These are phyloP conservation scores for Fagus crenata DNA, from an alignment of 306 rosid genomes.

Conservation along the genomic window DNA sequence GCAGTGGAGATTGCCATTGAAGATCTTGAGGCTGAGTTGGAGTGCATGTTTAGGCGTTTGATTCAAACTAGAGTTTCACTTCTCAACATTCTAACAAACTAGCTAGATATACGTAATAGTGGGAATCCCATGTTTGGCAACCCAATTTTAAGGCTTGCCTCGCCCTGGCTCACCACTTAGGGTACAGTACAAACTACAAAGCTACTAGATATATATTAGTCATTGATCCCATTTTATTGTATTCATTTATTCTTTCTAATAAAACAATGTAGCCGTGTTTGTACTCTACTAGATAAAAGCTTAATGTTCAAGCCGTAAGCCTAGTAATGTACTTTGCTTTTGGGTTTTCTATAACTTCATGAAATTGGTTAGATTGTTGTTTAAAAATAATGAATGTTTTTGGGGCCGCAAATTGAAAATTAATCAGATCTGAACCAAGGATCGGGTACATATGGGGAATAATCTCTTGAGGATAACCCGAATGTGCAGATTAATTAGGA, in stretches of 20 bases:
- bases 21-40: conserved; percentile 56
- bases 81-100: conserved; percentile 52
- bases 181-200: background rate
- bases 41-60: conserved; percentile 62
- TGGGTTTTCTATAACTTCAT: background rate
- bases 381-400: background rate
- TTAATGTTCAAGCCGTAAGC: background rate
- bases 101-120: background rate
- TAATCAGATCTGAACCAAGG: no score
- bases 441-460: no score
- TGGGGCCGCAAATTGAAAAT: no score
- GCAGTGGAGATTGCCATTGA: conserved; percentile 56
- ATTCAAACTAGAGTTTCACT: conserved; percentile 64
- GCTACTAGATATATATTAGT: background rate
- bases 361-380: background rate
- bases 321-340: background rate
- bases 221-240: background rate
- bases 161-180: background rate
- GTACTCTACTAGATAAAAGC: no score
- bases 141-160: background rate
- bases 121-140: conserved; percentile 3
- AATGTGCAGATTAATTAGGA: no score
- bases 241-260: background rate
- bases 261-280: background rate
- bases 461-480: no score